Percentiles rank a stretch among this genome's conserved stretches.
Conservation (phyloP, 306 rosid species). For the Sicyos edulis region DNA sequence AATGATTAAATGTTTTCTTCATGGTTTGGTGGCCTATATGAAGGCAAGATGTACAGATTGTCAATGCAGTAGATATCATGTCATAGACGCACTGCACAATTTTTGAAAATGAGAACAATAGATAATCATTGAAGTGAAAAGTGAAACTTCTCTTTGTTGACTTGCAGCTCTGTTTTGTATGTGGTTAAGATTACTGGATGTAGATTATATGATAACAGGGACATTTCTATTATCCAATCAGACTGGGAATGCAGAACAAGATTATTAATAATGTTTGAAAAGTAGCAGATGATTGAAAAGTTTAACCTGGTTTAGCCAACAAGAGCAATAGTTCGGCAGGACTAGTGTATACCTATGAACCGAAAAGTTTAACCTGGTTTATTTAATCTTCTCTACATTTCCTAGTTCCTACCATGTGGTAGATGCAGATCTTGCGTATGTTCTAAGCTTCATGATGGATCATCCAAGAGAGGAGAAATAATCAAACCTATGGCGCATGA, state of each 20-base stretch:
- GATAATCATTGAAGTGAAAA: constrained; percentile 38
- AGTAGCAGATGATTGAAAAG: neutral
- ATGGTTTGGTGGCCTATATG: constrained; percentile 11
- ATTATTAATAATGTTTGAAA: neutral
- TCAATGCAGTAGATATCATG: constrained; percentile 36
- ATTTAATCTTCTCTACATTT: neutral
- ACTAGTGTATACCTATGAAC: neutral
- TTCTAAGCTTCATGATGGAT: constrained; percentile 6
- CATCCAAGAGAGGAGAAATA: neutral
- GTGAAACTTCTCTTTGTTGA: constrained; percentile 42
- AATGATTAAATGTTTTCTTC: constrained; percentile 19
- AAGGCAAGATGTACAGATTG: constrained; percentile 22
- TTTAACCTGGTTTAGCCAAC: neutral
- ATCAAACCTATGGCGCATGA: constrained; percentile 6
- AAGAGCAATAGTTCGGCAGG: too few relatives aligned
- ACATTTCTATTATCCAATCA: neutral
- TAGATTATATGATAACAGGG: neutral
- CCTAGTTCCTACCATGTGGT: neutral
- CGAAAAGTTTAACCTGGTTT: neutral
- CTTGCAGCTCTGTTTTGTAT: constrained; percentile 30
- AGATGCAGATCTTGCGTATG: constrained; percentile 14
- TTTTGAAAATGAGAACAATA: constrained; percentile 30
- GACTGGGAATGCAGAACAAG: neutral
- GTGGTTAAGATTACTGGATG: constrained; percentile 23
- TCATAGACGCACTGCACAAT: constrained; percentile 31